These are phyloP conservation scores for Debaryomycetaceae sp. DNA, from an alignment of 1,139 yeast genomes.

Conservation along the genomic window DNA sequence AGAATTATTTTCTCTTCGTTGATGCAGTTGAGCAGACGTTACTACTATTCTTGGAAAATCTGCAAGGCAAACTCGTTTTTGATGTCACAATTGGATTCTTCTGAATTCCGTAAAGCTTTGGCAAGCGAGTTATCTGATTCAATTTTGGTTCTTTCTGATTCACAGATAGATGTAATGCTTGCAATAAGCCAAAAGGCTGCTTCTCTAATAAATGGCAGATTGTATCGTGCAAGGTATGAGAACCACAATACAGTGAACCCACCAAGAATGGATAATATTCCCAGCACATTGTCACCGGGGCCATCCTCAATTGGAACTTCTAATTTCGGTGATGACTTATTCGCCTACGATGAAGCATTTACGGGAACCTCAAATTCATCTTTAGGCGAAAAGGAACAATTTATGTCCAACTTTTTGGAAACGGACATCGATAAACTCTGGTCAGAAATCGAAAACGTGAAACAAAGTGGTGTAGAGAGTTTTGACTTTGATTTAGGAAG, in stretches of 20 bases:
- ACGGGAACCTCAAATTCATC: not conserved
- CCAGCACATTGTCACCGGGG: not conserved
- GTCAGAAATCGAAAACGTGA: not conserved
- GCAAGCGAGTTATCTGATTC: not conserved
- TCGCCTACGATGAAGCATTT: not conserved
- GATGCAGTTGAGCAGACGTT: constrained; percentile 30
- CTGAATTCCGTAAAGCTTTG: not conserved
- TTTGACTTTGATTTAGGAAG: not conserved
- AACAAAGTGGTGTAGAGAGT: not conserved
- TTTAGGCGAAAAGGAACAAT: not conserved
- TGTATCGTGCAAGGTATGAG: not conserved
- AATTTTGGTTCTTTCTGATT: not conserved
- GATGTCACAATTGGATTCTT: not conserved
- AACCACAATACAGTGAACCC: not conserved
- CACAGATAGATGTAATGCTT: constrained; percentile 1
- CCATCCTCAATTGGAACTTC: not conserved
- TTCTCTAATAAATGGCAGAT: not conserved
- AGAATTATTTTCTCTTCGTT: constrained; percentile 22
- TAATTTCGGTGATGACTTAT: not conserved
- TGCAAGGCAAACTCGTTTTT: constrained; percentile 14
- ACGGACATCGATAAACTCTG: not conserved
- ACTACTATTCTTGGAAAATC: constrained; percentile 38
- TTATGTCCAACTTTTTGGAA: not conserved
- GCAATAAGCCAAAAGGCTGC: not conserved
- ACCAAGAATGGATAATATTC: not conserved